Percentiles rank a stretch among this genome's conserved stretches.
Conservation (phyloP, 352 stramenopile species). For the Pythium aristosporum region DNA sequence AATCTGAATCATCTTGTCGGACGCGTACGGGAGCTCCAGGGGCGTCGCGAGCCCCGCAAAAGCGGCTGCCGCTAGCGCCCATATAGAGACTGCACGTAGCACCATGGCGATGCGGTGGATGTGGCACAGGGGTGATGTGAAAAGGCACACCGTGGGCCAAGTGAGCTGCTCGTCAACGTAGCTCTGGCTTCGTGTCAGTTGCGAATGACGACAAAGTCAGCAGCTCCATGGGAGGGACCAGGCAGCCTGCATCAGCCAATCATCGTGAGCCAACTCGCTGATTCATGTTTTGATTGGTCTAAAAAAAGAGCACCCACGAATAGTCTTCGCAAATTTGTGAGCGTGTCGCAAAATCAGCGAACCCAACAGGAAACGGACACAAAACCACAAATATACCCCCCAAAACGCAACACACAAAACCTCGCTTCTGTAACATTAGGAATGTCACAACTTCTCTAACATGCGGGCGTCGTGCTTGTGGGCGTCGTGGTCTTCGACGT, state of each 20-base stretch:
- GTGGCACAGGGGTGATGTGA: neutral
- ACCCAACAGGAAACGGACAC: neutral
- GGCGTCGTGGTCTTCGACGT: slow-evolving; percentile 34
- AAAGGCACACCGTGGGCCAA: neutral
- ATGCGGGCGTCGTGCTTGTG: slow-evolving; percentile 53
- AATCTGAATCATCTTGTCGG: slow-evolving; percentile 26
- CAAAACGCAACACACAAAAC: slow-evolving; percentile 17
- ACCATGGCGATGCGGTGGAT: neutral
- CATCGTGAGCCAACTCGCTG: neutral
- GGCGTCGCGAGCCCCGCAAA: neutral
- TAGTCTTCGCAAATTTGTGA: neutral
- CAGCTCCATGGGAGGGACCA: neutral
- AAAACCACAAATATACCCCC: neutral
- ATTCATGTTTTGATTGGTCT: slow-evolving; percentile 18
- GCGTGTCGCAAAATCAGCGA: slow-evolving; percentile 6
- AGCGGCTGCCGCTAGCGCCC: neutral
- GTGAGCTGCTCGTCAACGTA: too few species aligned
- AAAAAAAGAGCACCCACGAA: slow-evolving; percentile 3
- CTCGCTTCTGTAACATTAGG: slow-evolving; percentile 1
- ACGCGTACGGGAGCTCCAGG: slow-evolving; percentile 8
- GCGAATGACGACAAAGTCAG: slow-evolving; percentile 14
- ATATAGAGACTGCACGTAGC: neutral
- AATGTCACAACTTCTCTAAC: slow-evolving; percentile 57
- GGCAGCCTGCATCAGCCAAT: slow-evolving; percentile 8
- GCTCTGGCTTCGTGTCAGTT: slow-evolving; percentile 3